Evolutionary conservation across 352 stramenopile genomes (phyloP).

Genomic region (Globisporangium iwayamae): DNA sequence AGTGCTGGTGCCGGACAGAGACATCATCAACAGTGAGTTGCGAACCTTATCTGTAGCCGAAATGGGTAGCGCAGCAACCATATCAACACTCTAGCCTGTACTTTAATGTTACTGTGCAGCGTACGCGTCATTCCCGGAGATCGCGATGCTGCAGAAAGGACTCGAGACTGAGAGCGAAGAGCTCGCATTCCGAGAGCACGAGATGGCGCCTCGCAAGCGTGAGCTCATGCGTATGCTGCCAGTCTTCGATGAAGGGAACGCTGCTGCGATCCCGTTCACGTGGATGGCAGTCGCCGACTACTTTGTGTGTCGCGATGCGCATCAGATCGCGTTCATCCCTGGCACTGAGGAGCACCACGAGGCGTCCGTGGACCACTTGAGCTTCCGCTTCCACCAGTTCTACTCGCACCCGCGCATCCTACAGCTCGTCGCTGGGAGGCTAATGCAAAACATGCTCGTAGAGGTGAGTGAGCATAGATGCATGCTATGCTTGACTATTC

Average conservation of each 20-base stretch:
- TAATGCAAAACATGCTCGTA: conserved; percentile 58
- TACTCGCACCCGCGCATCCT: conserved; percentile 71
- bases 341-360: conserved; percentile 45
- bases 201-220: conserved; percentile 45
- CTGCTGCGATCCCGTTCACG: conserved; percentile 36
- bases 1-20: conserved; percentile 53
- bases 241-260: conserved; percentile 25
- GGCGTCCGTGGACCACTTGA: conserved; percentile 44
- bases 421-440: conserved; percentile 50
- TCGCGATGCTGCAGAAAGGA: conserved; percentile 43
- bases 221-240: conserved; percentile 57
- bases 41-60: not conserved
- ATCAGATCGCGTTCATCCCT: conserved; percentile 45
- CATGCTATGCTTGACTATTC: not conserved
- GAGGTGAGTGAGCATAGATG: conserved; percentile 25
- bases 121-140: conserved; percentile 62
- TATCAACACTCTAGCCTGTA: too few species aligned
- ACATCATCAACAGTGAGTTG: conserved; percentile 81
- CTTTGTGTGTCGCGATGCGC: conserved; percentile 63
- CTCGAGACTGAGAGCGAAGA: conserved; percentile 50
- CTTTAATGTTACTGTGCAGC: conserved; percentile 21
- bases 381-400: conserved; percentile 79
- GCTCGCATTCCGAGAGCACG: conserved; percentile 45
- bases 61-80: too few species aligned
- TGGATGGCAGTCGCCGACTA: conserved; percentile 76